Evolutionary conservation across 768 basidiomycete species (phyloP).

Genomic region (Mycena latifolia): DNA sequence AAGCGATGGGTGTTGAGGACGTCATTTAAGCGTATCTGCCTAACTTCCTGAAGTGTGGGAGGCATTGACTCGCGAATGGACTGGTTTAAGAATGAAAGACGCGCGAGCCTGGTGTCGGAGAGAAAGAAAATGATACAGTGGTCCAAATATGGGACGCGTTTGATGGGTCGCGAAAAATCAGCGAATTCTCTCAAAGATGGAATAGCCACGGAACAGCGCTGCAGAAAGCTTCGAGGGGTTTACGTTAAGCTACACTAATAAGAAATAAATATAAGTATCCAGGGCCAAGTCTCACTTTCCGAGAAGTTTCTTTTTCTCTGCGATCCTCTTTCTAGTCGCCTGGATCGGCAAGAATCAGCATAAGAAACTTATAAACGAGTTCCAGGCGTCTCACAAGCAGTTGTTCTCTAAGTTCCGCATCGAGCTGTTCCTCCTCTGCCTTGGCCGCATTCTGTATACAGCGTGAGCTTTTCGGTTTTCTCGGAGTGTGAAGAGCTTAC

Average conservation of each 20-base stretch:
- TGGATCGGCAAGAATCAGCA: neutral
- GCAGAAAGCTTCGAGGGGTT: too few relatives aligned
- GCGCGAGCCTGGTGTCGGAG: too few relatives aligned
- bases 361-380: neutral
- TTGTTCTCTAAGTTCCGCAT: slow-evolving; percentile 1
- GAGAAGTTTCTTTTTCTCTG: slow-evolving; percentile 8
- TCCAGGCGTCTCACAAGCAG: neutral
- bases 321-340: slow-evolving; percentile 11
- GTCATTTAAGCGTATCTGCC: neutral
- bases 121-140: too few relatives aligned
- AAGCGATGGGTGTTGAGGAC: neutral
- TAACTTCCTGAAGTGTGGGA: neutral
- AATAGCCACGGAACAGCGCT: too few relatives aligned
- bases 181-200: too few relatives aligned
- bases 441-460: neutral
- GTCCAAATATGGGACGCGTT: too few relatives aligned
- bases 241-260: too few relatives aligned
- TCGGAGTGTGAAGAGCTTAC: neutral
- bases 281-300: neutral
- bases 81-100: neutral
- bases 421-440: slow-evolving; percentile 14
- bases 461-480: neutral
- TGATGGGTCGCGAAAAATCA: too few relatives aligned
- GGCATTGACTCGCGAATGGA: neutral
- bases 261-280: neutral